Base-by-base conservation (phyloP, 2,329 filamentous ascomycete genomes). In the Fusarium sp. region DNA sequence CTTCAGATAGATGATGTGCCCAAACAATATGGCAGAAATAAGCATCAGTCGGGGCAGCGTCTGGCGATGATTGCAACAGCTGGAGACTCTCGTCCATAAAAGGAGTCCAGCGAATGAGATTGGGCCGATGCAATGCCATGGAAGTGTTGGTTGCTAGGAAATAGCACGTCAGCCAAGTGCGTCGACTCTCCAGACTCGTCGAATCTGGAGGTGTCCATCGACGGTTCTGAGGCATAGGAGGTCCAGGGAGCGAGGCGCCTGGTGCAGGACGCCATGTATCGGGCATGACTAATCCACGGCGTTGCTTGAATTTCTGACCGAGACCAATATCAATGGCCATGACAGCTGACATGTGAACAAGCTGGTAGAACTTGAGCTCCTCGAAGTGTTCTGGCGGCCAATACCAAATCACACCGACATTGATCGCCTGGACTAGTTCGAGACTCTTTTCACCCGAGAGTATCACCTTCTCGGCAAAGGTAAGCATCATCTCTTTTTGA, bases 361-460 rank as follows among this genome's bases (percentile, higher is more conserved):
- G 86, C 81, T 95, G 92, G 81, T 96, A 97, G 78, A 96, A 97
- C 77, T 96, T 96, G 75, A 95, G 88, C 80, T 96, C 92, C 75
- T 97, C 93, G 63, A 92, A 92, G 73, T 92, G 87, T 71, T 95
- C 90, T 0, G 94, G 94, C 18, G 93, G 93, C 78, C 90, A 90
- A 78, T 97, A 97, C 92, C 94, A 97, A 22, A 94, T 87, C n/a
- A 91, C 89, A 9, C 89, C 85, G 6, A 97, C 83, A 61, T 93
- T 86, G 42, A 97, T 82, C 3, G 92, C 88, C 80, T 97, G 94
- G 11, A 97, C 88, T 9, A 97, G 83, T 78, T 97, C 94, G 20
- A 97, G 81, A 37, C 88, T 93, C 83, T 97, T 97, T 73, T 94
- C 90, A 14, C 92, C 93, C 9, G 88, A 87, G 30, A 94, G 83